Evolutionary conservation across 2,329 filamentous ascomycete genomes (phyloP).

Genomic region (Pseudohalonectria lignicola): DNA sequence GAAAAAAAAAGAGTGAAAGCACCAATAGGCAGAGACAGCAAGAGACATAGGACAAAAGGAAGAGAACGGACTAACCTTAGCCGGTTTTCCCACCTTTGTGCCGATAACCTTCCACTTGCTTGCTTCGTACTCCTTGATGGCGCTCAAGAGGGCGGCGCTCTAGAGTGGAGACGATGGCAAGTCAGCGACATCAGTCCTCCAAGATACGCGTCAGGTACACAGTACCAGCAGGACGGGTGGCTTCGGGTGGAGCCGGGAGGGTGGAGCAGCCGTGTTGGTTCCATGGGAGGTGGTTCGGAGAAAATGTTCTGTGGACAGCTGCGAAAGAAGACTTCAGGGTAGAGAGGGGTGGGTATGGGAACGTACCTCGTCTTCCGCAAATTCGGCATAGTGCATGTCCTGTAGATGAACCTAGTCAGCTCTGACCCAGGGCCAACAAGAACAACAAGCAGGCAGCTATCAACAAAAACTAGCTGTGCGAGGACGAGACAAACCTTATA

Average conservation of each 20-base stretch:
- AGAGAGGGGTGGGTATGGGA: no score
- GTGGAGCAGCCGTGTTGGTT: not conserved
- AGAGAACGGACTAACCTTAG: constrained; percentile 55
- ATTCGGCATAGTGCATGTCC: constrained; percentile 99
- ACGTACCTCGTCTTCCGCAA: constrained; percentile 88
- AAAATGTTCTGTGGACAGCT: no score
- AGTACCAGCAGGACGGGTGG: not conserved
- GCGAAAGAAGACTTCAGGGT: no score
- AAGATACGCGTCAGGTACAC: not conserved
- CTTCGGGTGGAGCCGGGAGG: not conserved
- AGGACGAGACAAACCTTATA: constrained; percentile 62
- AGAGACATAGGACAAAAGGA: not conserved
- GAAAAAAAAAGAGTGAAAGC: no score
- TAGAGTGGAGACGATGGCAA: constrained; percentile 22
- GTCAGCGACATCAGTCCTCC: constrained; percentile 6
- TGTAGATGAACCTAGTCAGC: constrained; percentile 22
- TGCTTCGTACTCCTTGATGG: constrained; percentile 97
- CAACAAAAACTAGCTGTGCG: no score
- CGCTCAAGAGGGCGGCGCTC: constrained; percentile 72
- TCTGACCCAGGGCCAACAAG: no score
- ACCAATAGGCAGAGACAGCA: not conserved
- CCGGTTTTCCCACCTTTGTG: constrained; percentile 92
- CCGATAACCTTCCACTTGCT: constrained; percentile 99
- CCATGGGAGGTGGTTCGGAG: constrained; percentile 4
- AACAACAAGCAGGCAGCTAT: no score